Evolutionary conservation across 2,329 filamentous ascomycete species (phyloP), one percentile per base, ranked within the genome.

Genomic region (Nigrograna mackinnonii): DNA sequence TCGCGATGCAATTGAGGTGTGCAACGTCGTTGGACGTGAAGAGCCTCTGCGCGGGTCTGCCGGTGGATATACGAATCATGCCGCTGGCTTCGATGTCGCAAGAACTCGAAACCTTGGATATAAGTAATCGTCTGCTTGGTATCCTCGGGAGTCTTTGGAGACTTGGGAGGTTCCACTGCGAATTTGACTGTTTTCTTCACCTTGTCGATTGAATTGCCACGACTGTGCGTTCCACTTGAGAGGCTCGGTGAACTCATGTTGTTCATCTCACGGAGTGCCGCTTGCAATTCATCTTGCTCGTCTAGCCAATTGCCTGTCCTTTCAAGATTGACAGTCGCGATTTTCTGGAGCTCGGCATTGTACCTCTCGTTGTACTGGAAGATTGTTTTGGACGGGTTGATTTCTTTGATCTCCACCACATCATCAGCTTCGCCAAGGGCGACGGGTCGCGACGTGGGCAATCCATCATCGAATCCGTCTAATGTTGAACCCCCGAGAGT

Each of bases 221-320:
- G 60, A 40, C 62, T 67, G 50, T 67, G 64, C 1, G 50, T 54
- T 18, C 53, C 45, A 22, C 33, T 56, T 3, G 62, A 63, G 12
- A 60, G 46, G 24, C 48, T 66, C 74, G 46, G 82, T 71, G 65
- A 67, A 43, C 50, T 47, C 24, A 67, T 55, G 24, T 60, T 49
- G 43, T 82, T 79, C 41, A 78, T 81, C 30, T 78, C 76, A 21
- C 72, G 67, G 3, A 91, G 75, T 17, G 84, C 84, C 32, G 84
- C 78, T 43, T 92, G 79, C 43, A 95, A 94, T 12, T 83, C 78
- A 43, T 84, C 84, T 67, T 97, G 92, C 6, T 90, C 87, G 55
- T 84, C 75, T 21, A 97, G 80, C 92, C 92, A 97, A 33, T 89
- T 70, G 57, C 88, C 86, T 4, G 92, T 97, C 49, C 91, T 84